These are phyloP conservation scores for Lactarius akahatsu DNA, from an alignment of 768 basidiomycete species.

Conservation along the genomic window DNA sequence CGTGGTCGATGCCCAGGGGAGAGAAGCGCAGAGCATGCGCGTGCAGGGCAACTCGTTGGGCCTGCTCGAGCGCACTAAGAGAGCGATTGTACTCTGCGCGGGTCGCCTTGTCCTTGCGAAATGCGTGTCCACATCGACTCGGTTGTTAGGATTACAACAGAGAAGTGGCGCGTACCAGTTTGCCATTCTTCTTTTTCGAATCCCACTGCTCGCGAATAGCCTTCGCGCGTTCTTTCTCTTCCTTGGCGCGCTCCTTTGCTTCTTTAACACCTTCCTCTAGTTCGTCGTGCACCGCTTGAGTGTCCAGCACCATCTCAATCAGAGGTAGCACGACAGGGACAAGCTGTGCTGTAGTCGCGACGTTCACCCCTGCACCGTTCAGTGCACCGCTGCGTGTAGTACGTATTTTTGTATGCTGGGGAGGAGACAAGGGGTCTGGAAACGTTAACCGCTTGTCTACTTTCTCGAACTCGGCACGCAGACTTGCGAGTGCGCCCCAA, in stretches of 20 bases:
- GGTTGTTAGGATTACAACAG: not conserved
- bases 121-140: not conserved
- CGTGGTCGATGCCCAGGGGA: conserved; percentile 65
- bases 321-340: conserved; percentile 63
- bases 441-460: conserved; percentile 38
- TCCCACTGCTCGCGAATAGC: conserved; percentile 63
- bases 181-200: conserved; percentile 34
- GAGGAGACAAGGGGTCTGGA: conserved; percentile 61
- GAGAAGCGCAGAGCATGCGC: conserved; percentile 53
- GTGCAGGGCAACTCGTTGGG: conserved; percentile 48
- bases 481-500: conserved; percentile 53
- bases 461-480: conserved; percentile 41
- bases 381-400: conserved; percentile 46
- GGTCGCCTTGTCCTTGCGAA: conserved; percentile 43
- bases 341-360: conserved; percentile 55
- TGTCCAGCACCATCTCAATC: conserved; percentile 50
- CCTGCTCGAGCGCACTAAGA: conserved; percentile 52
- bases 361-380: conserved; percentile 33
- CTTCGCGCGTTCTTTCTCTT: conserved; percentile 52
- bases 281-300: conserved; percentile 52
- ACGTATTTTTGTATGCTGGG: conserved; percentile 41
- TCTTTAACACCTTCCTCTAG: conserved; percentile 59
- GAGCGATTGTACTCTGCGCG: conserved; percentile 51
- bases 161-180: conserved; percentile 12
- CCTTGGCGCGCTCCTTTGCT: conserved; percentile 52